Conservation (phyloP, 352 stramenopile genomes). For the Globisporangium sylvaticum region DNA sequence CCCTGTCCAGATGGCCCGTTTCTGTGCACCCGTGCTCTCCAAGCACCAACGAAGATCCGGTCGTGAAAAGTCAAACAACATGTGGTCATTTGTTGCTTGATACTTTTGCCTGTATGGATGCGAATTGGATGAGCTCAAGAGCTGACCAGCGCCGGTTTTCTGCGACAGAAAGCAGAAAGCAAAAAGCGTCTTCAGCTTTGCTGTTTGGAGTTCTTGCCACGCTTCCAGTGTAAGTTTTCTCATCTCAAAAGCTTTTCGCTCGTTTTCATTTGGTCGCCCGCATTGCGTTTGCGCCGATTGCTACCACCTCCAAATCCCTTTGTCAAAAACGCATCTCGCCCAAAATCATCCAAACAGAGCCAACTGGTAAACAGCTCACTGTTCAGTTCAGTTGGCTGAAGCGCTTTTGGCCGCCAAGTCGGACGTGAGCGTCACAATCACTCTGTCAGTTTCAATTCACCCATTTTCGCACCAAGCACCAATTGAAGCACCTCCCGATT, state of each 20-base stretch:
- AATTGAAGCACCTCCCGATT: background rate
- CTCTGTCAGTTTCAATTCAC: background rate
- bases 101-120: background rate
- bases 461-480: background rate
- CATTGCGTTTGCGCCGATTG: slow-evolving; percentile 4
- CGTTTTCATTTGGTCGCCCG: background rate
- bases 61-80: background rate
- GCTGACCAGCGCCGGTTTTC: background rate
- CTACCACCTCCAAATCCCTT: background rate
- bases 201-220: background rate
- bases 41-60: slow-evolving; percentile 1
- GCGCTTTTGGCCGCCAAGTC: background rate
- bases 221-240: background rate
- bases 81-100: background rate
- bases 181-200: background rate
- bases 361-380: background rate
- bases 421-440: background rate
- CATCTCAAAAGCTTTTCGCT: background rate
- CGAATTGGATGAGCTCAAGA: background rate
- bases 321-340: background rate
- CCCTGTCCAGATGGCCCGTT: background rate
- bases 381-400: background rate
- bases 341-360: background rate
- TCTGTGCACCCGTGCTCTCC: background rate
- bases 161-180: background rate